Conservation (phyloP, 1,284 basidiomycete genomes). For the Rhodotorula sp. region DNA sequence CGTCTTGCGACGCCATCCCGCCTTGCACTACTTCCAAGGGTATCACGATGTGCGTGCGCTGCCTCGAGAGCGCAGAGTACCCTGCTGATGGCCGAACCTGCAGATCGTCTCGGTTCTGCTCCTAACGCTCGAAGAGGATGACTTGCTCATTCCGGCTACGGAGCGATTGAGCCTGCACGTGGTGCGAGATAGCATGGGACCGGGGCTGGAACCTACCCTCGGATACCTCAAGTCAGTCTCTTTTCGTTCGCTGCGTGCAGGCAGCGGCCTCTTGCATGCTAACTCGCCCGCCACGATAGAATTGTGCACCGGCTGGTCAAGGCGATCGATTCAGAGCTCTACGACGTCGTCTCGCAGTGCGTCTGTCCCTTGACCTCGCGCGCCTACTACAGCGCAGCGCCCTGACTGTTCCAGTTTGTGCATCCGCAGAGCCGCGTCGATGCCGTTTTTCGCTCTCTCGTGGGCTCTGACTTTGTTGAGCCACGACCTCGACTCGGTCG, state of each 20-base stretch:
- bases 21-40: conserved; percentile 46
- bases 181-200: conserved; percentile 44
- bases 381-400: no score
- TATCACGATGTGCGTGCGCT: conserved; percentile 30
- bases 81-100: conserved; percentile 10
- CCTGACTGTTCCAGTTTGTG: neutral
- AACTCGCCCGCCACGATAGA: conserved; percentile 10
- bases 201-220: conserved; percentile 44
- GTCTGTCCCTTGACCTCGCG: no score
- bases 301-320: conserved; percentile 39
- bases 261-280: neutral
- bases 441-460: conserved; percentile 46
- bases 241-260: no score
- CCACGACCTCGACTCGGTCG: conserved; percentile 43
- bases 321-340: conserved; percentile 34
- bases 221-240: conserved; percentile 44
- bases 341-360: conserved; percentile 35
- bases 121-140: conserved; percentile 40
- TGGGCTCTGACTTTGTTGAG: conserved; percentile 47
- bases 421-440: conserved; percentile 37
- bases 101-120: conserved; percentile 46
- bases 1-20: conserved; percentile 41
- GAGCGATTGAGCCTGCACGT: conserved; percentile 41
- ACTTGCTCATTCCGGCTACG: conserved; percentile 20
- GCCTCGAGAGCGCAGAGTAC: accelerated